Conservation (phyloP, 1,139 yeast genomes). For the Saccharomyces uvarum region DNA sequence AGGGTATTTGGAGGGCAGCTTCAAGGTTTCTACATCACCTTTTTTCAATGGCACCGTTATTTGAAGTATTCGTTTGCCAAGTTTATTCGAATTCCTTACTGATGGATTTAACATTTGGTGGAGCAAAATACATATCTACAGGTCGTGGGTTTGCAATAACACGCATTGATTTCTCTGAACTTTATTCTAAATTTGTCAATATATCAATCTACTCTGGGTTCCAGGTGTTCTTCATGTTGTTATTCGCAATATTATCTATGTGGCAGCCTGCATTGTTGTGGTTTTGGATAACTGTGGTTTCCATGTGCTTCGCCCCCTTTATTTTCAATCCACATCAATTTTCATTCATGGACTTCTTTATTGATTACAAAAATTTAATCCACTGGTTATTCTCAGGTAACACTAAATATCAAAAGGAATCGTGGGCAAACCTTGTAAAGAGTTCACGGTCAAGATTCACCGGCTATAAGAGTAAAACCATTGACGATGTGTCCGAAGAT, state of each 20-base stretch:
- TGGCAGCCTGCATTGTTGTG: constrained; percentile 75
- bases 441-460: constrained; percentile 51
- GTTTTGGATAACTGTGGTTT: constrained; percentile 73
- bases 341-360: constrained; percentile 55
- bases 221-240: constrained; percentile 46
- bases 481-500: constrained; percentile 33
- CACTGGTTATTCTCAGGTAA: constrained; percentile 69
- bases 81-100: constrained; percentile 66
- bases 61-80: constrained; percentile 84
- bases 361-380: constrained; percentile 60
- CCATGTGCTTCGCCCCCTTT: constrained; percentile 71
- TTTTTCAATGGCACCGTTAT: constrained; percentile 67
- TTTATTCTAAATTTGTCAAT: constrained; percentile 59
- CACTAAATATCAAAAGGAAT: constrained; percentile 38
- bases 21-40: constrained; percentile 57
- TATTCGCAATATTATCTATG: constrained; percentile 59
- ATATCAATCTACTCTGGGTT: constrained; percentile 63
- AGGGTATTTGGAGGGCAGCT: constrained; percentile 60
- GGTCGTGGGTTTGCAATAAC: constrained; percentile 81
- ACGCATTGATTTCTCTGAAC: constrained; percentile 48
- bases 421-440: constrained; percentile 59
- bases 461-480: constrained; percentile 49
- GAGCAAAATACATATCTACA: constrained; percentile 76
- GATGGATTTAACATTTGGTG: constrained; percentile 68
- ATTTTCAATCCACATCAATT: constrained; percentile 85